These are phyloP conservation scores for Acanthamoeba healyi DNA, from an alignment of 208 protist genomes.

Conservation along the genomic window DNA sequence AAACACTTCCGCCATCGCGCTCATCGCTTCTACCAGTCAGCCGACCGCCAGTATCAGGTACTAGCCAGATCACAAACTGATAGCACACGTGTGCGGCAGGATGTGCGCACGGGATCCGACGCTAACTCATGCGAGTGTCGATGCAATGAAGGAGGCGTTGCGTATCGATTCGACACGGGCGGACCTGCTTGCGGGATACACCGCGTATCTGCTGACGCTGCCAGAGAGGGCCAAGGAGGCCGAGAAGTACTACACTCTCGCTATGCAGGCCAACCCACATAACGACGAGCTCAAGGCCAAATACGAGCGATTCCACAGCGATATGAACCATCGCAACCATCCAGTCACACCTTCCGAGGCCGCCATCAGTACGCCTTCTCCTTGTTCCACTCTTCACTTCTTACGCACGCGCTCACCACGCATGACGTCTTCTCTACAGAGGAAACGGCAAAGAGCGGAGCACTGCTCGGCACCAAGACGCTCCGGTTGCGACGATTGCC, in stretches of 20 bases:
- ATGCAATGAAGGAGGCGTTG: slow-evolving; percentile 53
- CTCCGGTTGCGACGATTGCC: not conserved
- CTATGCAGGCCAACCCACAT: slow-evolving; percentile 65
- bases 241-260: slow-evolving; percentile 64
- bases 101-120: not conserved
- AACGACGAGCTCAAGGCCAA: slow-evolving; percentile 60
- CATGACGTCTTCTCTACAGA: not conserved
- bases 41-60: slow-evolving; percentile 54
- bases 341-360: not conserved
- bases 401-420: not conserved
- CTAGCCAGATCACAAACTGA: not conserved
- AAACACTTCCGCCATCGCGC: slow-evolving; percentile 59
- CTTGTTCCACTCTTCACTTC: too few relatives aligned
- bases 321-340: not conserved
- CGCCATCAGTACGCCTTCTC: not conserved
- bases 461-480: not conserved
- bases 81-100: not conserved
- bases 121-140: not conserved
- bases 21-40: slow-evolving; percentile 61
- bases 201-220: slow-evolving; percentile 11
- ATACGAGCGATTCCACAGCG: slow-evolving; percentile 7
- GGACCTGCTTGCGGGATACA: slow-evolving; percentile 42
- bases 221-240: slow-evolving; percentile 56
- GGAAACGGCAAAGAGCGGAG: not conserved
- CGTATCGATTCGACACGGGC: slow-evolving; percentile 55